Evolutionary conservation across 305 asterid genomes (phyloP), one percentile per base, ranked within the genome.

Genomic region (Fraxinus sp.): DNA sequence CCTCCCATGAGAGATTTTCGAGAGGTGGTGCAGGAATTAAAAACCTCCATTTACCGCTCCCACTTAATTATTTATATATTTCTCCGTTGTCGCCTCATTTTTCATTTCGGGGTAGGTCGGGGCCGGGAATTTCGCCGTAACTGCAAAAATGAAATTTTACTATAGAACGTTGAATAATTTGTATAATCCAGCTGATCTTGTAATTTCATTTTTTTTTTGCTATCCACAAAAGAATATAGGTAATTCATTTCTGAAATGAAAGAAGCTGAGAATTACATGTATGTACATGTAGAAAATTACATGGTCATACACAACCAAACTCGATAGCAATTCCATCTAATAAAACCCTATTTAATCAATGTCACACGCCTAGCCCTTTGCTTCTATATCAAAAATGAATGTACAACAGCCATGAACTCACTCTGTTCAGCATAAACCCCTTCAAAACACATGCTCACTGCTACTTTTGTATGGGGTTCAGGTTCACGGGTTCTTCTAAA

Each of bases 151-250:
- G 9, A 18, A 57, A 59, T 18, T n/a, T 59, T 52, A 16, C 30
- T 10, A 28, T 4, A 66, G 13, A 11, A 66, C 2, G 36, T 66
- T 66, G 74, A 26, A 81, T 64, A 76, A 76, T 81, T 83, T 79
- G 81, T 83, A 83, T 83, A 87, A 55, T 35, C 75, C 30, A 36
- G n/a, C 7, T 39, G 76, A 74, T 73, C 81, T 80, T 73, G 44
- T 52, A 81, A 59, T 81, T 83, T 79, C 82, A 22, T n/a, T 24
- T 24, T 71, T 64, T 30, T 44, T 62, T 41, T 85, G 74, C 71
- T 30, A 76, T 66, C 79, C 83, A 84, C 75, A 81, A 79, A 83
- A 78, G 18, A 88, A 86, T 78, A 88, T 83, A 88, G 84, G 80
- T 80, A 59, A 76, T 72, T 74, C 79, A 84, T n/a, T 52, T 52